These are phyloP conservation scores for Trypanosoma avium DNA, from an alignment of 208 protist species.

Conservation along the genomic window DNA sequence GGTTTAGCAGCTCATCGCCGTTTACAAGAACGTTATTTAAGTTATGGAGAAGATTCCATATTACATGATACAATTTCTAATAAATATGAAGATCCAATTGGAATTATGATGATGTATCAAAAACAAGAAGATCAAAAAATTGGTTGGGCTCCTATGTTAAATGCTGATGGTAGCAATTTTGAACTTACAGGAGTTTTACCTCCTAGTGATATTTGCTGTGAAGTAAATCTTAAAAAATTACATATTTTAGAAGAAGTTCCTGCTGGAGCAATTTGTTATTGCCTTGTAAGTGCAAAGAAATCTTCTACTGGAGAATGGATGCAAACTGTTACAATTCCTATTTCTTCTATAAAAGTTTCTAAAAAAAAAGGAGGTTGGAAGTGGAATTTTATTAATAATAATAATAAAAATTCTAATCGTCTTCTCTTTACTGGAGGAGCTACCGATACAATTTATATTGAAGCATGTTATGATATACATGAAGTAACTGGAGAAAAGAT, in stretches of 20 bases:
- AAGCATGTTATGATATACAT: conserved; percentile 74
- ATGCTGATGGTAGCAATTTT: conserved; percentile 1
- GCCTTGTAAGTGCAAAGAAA: conserved; percentile 61
- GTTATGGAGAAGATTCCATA: conserved; percentile 4
- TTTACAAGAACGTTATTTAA: conserved; percentile 13
- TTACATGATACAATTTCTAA: conserved; percentile 1
- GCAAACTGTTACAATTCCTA: conserved; percentile 53
- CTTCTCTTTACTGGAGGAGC: conserved; percentile 40
- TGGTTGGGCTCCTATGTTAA: conserved; percentile 1
- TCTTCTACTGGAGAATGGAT: conserved; percentile 54
- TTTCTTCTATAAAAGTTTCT: conserved; percentile 33
- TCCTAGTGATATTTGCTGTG: conserved; percentile 10
- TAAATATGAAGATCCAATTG: not conserved
- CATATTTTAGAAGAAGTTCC: conserved; percentile 37
- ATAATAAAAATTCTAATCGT: conserved; percentile 20
- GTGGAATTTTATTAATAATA: conserved; percentile 50
- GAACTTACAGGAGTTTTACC: not conserved
- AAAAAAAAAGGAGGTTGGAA: conserved; percentile 43
- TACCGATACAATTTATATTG: conserved; percentile 63
- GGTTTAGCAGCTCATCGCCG: not conserved
- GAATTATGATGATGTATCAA: not conserved
- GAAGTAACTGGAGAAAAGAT: conserved; percentile 17
- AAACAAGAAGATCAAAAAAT: not conserved
- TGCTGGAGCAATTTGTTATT: conserved; percentile 50
- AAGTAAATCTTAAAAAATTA: conserved; percentile 53